Evolutionary conservation across 73 alveolate genomes (phyloP).

Genomic region (Paramecium sonneborni): DNA sequence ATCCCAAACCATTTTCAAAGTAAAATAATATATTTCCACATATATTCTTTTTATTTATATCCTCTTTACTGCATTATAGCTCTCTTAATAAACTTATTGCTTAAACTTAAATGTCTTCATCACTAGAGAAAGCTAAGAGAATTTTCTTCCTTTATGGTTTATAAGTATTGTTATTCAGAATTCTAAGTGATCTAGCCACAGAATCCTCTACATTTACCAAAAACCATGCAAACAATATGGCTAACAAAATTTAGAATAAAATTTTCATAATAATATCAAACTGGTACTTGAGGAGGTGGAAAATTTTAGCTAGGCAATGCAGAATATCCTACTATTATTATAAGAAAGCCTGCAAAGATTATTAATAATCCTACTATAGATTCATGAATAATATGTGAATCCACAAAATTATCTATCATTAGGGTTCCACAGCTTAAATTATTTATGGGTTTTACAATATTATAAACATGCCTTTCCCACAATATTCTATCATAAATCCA

Average conservation of each 20-base stretch:
- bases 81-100: slow-evolving; percentile 7
- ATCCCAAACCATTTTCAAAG: slow-evolving; percentile 11
- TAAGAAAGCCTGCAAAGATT: not conserved
- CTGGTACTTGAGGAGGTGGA: slow-evolving; percentile 35
- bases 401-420: not conserved
- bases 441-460: not conserved
- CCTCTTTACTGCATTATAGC: not conserved
- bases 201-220: not conserved
- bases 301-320: slow-evolving; percentile 16
- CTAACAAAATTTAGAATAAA: slow-evolving; percentile 29
- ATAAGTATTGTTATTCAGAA: not conserved
- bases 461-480: slow-evolving; percentile 54
- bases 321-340: not conserved
- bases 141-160: not conserved
- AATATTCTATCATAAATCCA: slow-evolving; percentile 16
- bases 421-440: slow-evolving; percentile 40
- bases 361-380: not conserved
- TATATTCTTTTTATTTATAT: not conserved
- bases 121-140: slow-evolving; percentile 26
- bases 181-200: not conserved
- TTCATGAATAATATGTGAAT: not conserved
- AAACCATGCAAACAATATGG: not conserved
- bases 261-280: slow-evolving; percentile 4
- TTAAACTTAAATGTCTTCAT: slow-evolving; percentile 45
- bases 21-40: not conserved